Evolutionary conservation across 768 basidiomycete genomes (phyloP), one percentile per base, ranked within the genome.

Genomic region (Boletus subcaerulescens): DNA sequence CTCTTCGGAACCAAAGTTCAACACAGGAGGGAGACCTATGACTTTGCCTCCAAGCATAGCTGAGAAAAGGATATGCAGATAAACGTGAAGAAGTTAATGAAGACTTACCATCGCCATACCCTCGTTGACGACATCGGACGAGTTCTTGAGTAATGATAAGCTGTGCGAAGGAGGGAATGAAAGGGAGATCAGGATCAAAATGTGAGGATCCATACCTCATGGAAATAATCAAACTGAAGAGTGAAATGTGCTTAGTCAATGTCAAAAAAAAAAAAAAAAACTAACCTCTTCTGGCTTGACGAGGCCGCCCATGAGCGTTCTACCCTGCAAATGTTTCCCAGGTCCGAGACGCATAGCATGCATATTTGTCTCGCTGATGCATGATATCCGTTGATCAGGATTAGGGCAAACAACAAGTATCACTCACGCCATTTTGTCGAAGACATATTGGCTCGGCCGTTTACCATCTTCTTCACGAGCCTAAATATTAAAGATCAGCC

Each of bases 271-370:
- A n/a, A n/a, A n/a, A n/a, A n/a, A n/a, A 31, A 53, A 18, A 53
- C 77, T 44, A 44, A 84, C 85, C 73, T 88, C 80, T 67, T 92
- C 89, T 1, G 90, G 89, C 58, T 82, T 81, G 18, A 93, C 83
- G 32, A 87, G 64, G 4, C 89, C 93, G 53, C 77, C 80, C 78
- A 91, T 84, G 3, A 96, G 75, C 8, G 74, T 79, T n/a, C 80
- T 76, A 2, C 92, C 93, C 61, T 90, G 79, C 41, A 95, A 73
- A 62, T 94, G 93, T 63, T 87, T 86, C 35, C 90, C 91, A 0
- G 95, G 95, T 15, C 96, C 96, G 73, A 95, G 78, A 20, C 91
- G 80, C 92, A 97, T 96, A 14, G 91, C 90, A 66, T 92, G 89
- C 18, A 98, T 52, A 63, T 93, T 85, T 31, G 81, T 49, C 48